A percentile compares a stretch with the other conserved stretches of the same genome.
phyloP scores from a whole-genome alignment of 306 rosid genomes.

The Prunus davidiana region DNA sequence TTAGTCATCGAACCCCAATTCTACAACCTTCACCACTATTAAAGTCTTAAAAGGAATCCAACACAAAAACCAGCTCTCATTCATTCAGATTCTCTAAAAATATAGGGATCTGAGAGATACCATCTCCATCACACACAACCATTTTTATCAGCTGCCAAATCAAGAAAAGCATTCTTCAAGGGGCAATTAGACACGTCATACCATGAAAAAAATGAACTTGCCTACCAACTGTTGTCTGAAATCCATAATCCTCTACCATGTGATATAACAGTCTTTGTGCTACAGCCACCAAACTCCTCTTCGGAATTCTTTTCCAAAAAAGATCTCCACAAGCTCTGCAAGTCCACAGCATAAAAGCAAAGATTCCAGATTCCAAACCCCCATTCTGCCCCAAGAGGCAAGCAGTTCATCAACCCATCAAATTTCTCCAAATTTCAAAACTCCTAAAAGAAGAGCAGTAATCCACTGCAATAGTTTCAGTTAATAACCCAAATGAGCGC shows the following conservation, averaged over 20 bases:
- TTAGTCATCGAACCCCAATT: not conserved
- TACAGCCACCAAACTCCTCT: not conserved
- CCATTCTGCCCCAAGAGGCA: not conserved
- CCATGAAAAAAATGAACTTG: not conserved
- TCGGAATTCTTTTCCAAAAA: not conserved
- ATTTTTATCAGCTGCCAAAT: not conserved
- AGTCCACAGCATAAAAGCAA: not conserved
- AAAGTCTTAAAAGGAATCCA: not conserved
- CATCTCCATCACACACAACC: not conserved
- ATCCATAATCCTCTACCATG: not conserved
- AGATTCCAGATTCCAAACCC: not conserved
- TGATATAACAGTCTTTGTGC: not conserved
- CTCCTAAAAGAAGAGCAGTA: not conserved
- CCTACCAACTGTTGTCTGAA: not conserved
- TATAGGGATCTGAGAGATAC: not conserved
- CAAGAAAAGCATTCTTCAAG: not conserved
- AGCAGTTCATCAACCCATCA: too few relatives aligned
- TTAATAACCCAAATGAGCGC: too few relatives aligned
- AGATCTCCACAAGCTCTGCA: not conserved
- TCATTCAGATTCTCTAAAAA: not conserved
- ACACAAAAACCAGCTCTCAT: too few relatives aligned
- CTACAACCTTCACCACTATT: not conserved
- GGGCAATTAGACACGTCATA: not conserved
- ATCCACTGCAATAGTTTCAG: not conserved
- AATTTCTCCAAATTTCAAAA: not conserved